Evolutionary conservation across 148 eudicot genomes (phyloP), one percentile per base, ranked within the genome.

Genomic region (Fagopyrum tataricum): DNA sequence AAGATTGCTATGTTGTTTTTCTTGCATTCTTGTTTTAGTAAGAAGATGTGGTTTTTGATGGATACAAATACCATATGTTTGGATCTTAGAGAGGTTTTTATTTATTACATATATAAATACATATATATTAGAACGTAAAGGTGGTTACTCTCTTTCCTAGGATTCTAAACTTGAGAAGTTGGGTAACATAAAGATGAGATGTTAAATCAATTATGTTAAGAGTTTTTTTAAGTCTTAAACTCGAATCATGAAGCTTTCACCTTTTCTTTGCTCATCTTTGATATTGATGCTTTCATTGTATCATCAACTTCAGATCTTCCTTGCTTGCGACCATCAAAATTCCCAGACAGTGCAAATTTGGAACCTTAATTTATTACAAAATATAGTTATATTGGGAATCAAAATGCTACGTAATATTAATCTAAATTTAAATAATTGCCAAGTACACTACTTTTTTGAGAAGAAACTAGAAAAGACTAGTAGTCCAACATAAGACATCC

Each of bases 161-260:
- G 68, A 62, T 62, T 62, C 68, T 62, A 62, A 26, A 62, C 68
- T 62, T 62, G 68, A 62, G 7, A 62, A 62, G 68, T 62, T 12
- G 68, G 68, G 43, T 4, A 62, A 62, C 68, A 31, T 62, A 62
- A 62, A 62, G 68, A 31, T n/a, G 42, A 31, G 68, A 62, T 62
- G 4, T 31, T 31, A 31, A 31, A 31, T 9, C 8, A 62, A 31
- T 37, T 31, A 21, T 59, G 11, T 3, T 8, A 6, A 55, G 40
- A 59, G 12, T 59, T 24, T 4, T 59, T 6, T 59, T 21, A 56
- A 59, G 15, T 5, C 66, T 59, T 15, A 23, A 59, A 11, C 11
- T 37, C 20, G 23, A 9, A 52, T 31, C 37, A 31, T 3, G 56
- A 59, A 59, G 66, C 66, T 59, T 59, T 59, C 66, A 10, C 39